Evolutionary conservation across 345 rosid species (phyloP).

Genomic region (Hypericum androsaemum): DNA sequence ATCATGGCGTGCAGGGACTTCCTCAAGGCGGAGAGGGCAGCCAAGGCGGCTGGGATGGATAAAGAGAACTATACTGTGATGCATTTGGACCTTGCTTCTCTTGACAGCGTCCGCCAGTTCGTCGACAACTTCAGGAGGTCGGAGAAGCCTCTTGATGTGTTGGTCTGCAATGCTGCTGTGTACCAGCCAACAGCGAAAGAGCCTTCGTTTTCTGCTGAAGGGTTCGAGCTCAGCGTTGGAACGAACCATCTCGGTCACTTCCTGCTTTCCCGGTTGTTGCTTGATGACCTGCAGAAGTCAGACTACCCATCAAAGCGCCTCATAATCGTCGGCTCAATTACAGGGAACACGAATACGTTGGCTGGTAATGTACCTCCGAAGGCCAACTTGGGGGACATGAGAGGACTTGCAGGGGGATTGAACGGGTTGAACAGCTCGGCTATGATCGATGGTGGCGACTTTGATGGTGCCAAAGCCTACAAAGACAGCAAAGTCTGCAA

Average conservation of each 20-base stretch:
- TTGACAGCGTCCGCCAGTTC: slow-evolving; percentile 84
- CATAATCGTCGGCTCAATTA: slow-evolving; percentile 91
- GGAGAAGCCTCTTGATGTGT: slow-evolving; percentile 63
- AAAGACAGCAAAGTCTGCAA: slow-evolving; percentile 99
- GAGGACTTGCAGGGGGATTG: slow-evolving; percentile 82
- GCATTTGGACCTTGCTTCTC: slow-evolving; percentile 91
- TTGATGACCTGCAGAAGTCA: slow-evolving; percentile 65
- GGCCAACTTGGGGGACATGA: slow-evolving; percentile 88
- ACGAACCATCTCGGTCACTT: slow-evolving; percentile 96
- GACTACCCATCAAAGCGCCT: slow-evolving; percentile 84
- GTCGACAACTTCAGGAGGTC: slow-evolving; percentile 58
- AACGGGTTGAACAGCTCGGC: slow-evolving; percentile 62
- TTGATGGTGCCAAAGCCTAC: slow-evolving; percentile 94
- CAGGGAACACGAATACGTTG: slow-evolving; percentile 95
- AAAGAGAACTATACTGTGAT: slow-evolving; percentile 77
- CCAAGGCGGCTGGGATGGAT: slow-evolving; percentile 66
- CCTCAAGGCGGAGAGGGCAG: slow-evolving; percentile 84
- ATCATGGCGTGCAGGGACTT: slow-evolving; percentile 95
- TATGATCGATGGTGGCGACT: slow-evolving; percentile 91
- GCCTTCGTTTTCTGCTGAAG: slow-evolving; percentile 89
- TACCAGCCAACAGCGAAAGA: slow-evolving; percentile 86
- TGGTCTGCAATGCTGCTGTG: slow-evolving; percentile 93
- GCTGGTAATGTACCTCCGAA: slow-evolving; percentile 98
- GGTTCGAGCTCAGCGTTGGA: slow-evolving; percentile 92
- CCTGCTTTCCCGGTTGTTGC: slow-evolving; percentile 70